These are phyloP conservation scores for Mortierella claussenii DNA, from an alignment of 192 early-diverging fungal species.

Conservation along the genomic window DNA sequence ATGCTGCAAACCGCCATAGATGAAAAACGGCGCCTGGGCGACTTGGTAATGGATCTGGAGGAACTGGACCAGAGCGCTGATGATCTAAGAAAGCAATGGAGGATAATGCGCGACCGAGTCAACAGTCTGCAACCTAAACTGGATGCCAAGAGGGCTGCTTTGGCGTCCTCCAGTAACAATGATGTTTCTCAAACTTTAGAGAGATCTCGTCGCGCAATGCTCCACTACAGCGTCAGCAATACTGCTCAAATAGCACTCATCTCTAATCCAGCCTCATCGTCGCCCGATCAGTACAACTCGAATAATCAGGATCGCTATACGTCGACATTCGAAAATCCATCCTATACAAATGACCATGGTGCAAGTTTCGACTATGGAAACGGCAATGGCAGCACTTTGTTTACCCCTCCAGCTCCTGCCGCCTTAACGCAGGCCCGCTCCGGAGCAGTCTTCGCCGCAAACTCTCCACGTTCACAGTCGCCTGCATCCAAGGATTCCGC, in stretches of 20 bases:
- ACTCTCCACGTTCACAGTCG: not conserved
- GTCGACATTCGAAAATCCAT: constrained; percentile 2
- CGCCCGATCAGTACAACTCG: not conserved
- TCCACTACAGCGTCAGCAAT: not conserved
- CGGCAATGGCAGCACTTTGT: not conserved
- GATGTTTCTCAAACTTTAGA: not conserved
- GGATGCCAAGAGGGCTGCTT: not conserved
- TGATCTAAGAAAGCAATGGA: constrained; percentile 28
- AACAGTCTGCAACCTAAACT: constrained; percentile 15
- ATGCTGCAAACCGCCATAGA: constrained; percentile 39
- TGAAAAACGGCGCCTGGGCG: constrained; percentile 39
- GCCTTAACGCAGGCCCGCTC: not conserved
- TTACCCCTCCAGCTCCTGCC: not conserved
- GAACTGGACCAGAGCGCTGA: constrained; percentile 7
- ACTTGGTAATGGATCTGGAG: constrained; percentile 36
- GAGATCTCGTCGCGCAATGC: not conserved
- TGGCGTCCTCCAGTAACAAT: not conserved
- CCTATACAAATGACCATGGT: too few species aligned
- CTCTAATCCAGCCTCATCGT: not conserved
- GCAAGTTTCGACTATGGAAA: too few species aligned
- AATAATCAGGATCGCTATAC: not conserved
- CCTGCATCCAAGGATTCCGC: constrained; percentile 11
- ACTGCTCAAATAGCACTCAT: not conserved
- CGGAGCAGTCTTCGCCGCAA: not conserved
- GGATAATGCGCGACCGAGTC: constrained; percentile 30